Evolutionary conservation across 805 yeast genomes (phyloP).

Genomic region (Wickerhamomyces bovis): DNA sequence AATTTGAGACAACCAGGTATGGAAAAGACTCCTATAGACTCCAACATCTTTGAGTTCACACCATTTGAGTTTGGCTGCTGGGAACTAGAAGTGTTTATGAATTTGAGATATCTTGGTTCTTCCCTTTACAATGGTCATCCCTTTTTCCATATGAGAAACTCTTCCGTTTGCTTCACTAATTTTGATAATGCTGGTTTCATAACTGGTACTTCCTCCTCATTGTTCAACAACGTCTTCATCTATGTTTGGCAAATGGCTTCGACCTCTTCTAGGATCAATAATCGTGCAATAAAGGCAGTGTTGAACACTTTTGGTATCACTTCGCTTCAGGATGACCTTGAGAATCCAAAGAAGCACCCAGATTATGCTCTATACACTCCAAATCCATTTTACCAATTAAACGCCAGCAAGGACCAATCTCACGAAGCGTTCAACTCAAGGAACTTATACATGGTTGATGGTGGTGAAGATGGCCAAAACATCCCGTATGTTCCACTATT

Average conservation of each 20-base stretch:
- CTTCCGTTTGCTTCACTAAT: conserved; percentile 40
- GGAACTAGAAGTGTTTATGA: conserved; percentile 48
- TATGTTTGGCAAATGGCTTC: conserved; percentile 35
- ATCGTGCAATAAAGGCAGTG: conserved; percentile 31
- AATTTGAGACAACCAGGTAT: conserved; percentile 33
- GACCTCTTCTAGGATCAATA: conserved; percentile 24
- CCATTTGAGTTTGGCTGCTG: conserved; percentile 69
- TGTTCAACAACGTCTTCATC: conserved; percentile 45
- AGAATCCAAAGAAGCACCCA: conserved; percentile 33
- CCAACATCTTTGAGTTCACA: conserved; percentile 51
- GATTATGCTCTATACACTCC: conserved; percentile 59
- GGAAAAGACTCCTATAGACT: conserved; percentile 26
- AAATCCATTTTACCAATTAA: conserved; percentile 46
- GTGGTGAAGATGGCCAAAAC: conserved; percentile 75
- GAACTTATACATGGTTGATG: conserved; percentile 54
- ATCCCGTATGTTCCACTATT: conserved; percentile 62
- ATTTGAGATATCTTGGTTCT: conserved; percentile 50
- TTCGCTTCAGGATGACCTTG: conserved; percentile 27
- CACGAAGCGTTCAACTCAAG: conserved; percentile 23
- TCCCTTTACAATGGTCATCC: conserved; percentile 38
- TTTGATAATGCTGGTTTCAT: conserved; percentile 56
- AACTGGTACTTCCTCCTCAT: conserved; percentile 58
- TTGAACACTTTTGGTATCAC: conserved; percentile 40
- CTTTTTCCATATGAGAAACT: conserved; percentile 17
- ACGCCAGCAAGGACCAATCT: conserved; percentile 3